Evolutionary conservation across 768 basidiomycete species (phyloP).

Genomic region (Arthromyces matolae): DNA sequence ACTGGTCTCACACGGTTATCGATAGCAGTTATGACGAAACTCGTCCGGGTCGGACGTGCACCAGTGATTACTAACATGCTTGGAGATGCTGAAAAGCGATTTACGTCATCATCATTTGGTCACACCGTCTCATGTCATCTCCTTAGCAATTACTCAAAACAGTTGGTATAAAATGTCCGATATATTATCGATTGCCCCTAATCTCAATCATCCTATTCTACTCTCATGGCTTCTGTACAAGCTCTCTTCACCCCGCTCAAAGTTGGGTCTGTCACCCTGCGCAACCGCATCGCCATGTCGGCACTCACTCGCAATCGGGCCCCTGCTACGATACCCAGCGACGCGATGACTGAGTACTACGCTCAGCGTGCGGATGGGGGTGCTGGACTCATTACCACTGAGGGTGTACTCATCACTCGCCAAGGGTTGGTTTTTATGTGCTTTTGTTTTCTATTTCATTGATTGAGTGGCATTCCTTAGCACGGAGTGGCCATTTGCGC

Average conservation of each 20-base stretch:
- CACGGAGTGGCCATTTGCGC: constrained; percentile 41
- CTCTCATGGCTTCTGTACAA: constrained; percentile 2
- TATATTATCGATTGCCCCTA: not conserved
- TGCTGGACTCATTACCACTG: constrained; percentile 32
- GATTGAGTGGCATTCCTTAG: constrained; percentile 20
- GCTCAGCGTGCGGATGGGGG: constrained; percentile 33
- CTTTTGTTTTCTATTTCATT: no score
- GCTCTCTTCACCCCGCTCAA: constrained; percentile 27
- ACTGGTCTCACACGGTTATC: no score
- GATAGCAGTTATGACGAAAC: no score
- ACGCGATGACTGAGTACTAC: constrained; percentile 35
- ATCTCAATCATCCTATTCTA: not conserved
- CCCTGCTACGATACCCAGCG: constrained; percentile 30
- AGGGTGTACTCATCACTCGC: constrained; percentile 36
- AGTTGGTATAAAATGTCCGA: no score
- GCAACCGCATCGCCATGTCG: constrained; percentile 32
- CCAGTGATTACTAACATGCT: no score
- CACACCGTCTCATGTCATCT: no score
- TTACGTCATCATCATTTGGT: no score
- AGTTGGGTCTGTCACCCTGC: constrained; percentile 28
- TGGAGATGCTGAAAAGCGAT: no score
- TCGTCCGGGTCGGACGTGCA: no score
- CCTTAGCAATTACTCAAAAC: no score
- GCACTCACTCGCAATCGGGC: constrained; percentile 35
- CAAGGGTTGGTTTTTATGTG: constrained; percentile 33